phyloP scores from a whole-genome alignment of 805 yeast genomes.

The Hanseniaspora thailandica region DNA sequence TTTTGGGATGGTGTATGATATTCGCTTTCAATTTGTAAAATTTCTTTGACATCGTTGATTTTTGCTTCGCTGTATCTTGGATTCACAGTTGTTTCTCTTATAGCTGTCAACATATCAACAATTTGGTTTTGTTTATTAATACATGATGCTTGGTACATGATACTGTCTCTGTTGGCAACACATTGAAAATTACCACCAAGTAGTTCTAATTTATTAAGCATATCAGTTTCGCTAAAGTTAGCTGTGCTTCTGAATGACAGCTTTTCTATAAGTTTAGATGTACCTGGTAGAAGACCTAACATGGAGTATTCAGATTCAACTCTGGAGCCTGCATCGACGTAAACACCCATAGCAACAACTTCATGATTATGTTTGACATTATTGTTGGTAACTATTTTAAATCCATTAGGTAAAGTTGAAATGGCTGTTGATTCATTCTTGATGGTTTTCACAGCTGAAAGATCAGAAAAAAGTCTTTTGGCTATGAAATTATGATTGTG shows the following conservation, averaged over 20 bases:
- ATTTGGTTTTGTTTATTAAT: conserved; percentile 69
- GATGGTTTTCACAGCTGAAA: neutral
- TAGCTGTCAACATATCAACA: conserved; percentile 52
- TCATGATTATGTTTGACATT: conserved; percentile 75
- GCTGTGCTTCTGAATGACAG: conserved; percentile 69
- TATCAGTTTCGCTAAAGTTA: conserved; percentile 43
- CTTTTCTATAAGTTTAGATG: conserved; percentile 74
- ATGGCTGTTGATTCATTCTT: conserved; percentile 15
- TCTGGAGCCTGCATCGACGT: conserved; percentile 82
- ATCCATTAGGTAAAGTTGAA: conserved; percentile 56
- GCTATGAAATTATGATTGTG: neutral
- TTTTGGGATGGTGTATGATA: conserved; percentile 32
- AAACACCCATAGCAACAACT: conserved; percentile 61
- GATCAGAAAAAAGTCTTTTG: conserved; percentile 20
- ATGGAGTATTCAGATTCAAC: conserved; percentile 42
- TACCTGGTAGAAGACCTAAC: conserved; percentile 43
- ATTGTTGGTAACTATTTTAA: conserved; percentile 71
- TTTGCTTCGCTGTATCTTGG: conserved; percentile 64
- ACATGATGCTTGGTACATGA: conserved; percentile 89
- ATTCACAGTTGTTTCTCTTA: conserved; percentile 63
- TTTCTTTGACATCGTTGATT: conserved; percentile 64
- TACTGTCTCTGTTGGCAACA: conserved; percentile 79
- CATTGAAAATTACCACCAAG: conserved; percentile 93
- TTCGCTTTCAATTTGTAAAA: conserved; percentile 34
- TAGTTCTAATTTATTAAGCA: conserved; percentile 63